Evolutionary conservation across 192 early-diverging fungal genomes (phyloP), one percentile per base, ranked within the genome.

Genomic region (Phycomyces blakesleeanus): DNA sequence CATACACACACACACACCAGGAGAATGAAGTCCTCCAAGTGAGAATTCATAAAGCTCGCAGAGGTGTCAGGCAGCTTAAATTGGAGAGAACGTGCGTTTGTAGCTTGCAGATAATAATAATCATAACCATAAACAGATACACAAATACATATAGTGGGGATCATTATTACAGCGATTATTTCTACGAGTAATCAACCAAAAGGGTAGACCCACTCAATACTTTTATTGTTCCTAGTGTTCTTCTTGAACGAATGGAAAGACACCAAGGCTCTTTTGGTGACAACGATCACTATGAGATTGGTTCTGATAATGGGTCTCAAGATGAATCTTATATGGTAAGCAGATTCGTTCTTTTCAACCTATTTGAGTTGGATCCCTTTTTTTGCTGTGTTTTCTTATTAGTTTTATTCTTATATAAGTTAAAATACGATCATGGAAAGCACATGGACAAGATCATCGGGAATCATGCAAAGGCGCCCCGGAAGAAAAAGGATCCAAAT

Each of bases 1-100:
- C 44, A 29, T 21, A 8, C n/a, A 4, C 41, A 21, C 12, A 22
- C 44, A 29, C 29, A 8, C n/a, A 4, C 41, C 51, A 80, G 78
- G 78, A 80, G 41, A 81, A 81, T 66, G 79, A 81, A 57, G 66
- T 73, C 27, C 60, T 81, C 51, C 73, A 77, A 44, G 68, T 81
- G 56, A 67, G 73, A 61, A 61, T 81, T 55, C 72, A 75, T 66
- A 74, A 75, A 47, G 79, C 79, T 42, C 73, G 79, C 53, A 77
- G 76, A 54, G 75, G 72, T 42, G 75, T 81, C 40, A 67, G 75
- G 15, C 76, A 76, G 21, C 72, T 81, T 16, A 64, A 73, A 15
- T 57, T 81, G 38, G 79, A 81, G 26, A 59, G 78, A 68, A 77
- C 70, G 78, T 80, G 71, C 51, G 68, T 57, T 5, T 40, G 20